These are phyloP conservation scores for Henckelia pumila DNA, from an alignment of 257 asterid genomes.

Conservation along the genomic window DNA sequence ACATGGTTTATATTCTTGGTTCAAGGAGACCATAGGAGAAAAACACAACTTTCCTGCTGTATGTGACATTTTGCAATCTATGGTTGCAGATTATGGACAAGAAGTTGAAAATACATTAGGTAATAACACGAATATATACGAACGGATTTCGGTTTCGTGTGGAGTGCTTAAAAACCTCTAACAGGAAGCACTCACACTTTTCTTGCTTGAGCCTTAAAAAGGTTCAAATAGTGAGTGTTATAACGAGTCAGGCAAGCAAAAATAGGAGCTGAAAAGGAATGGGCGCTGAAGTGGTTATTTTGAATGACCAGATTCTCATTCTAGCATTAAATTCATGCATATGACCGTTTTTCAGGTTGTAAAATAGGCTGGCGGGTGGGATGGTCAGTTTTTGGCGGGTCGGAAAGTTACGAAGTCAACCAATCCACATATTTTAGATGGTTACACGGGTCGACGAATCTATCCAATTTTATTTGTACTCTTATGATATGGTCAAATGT, in stretches of 20 bases:
- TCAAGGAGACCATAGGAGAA: constrained; percentile 22
- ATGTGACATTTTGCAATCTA: constrained; percentile 20
- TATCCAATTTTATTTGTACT: no score
- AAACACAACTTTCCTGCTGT: neutral
- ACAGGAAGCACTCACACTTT: constrained; percentile 22
- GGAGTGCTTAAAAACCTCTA: constrained; percentile 15
- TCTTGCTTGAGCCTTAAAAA: constrained; percentile 15
- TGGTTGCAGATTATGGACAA: constrained; percentile 13
- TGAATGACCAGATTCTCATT: neutral
- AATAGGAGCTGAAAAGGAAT: neutral
- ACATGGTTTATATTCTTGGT: constrained; percentile 4
- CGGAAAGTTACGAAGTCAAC: no score
- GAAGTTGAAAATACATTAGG: neutral
- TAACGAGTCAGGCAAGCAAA: neutral
- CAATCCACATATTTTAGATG: no score
- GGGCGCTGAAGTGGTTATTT: neutral
- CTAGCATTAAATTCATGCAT: constrained; percentile 9
- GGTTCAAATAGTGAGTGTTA: neutral
- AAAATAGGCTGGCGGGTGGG: no score
- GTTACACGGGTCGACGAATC: no score
- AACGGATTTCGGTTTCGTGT: neutral
- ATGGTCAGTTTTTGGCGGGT: no score
- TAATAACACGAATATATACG: neutral
- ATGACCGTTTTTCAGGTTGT: no score
- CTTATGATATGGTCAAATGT: no score